Evolutionary conservation across 2,329 filamentous ascomycete species (phyloP), one percentile per base, ranked within the genome.

Genomic region (Exserohilum rostratum): DNA sequence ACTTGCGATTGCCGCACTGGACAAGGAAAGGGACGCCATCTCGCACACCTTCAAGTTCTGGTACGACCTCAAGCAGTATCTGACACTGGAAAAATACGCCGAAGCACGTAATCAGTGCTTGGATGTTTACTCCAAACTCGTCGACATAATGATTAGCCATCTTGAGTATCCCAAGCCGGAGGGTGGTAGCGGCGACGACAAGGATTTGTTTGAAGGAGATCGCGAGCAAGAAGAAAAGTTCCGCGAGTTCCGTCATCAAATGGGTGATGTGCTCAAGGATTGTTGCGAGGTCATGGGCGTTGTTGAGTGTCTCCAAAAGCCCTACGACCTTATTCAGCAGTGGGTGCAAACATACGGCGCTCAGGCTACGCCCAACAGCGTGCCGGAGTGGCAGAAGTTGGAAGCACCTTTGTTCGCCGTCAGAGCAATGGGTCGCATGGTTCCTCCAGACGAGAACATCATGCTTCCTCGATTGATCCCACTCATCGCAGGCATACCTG

Each of bases 251-350:
- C 85, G 95, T 62, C 95, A 99, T 73, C 87, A 91, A 48, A 98
- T 99, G 91, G 95, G 95, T 31, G 96, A 99, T 72, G 96, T 96
- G 0, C 83, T 99, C 45, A 99, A 99, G 77, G 95, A 99, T 70
- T 91, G 91, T 50, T 99, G 95, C 75, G 90, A 97, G 72, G 93
- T 99, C 35, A 92, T 99, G 79, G 93, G 93, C 9, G 90, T 96
- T 10, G 89, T 91, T 0, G 90, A 96, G 59, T 98, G 95, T 67
- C 82, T 99, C 42, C 87, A 86, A 62, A 99, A 99, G 76, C 90
- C 96, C 6, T 91, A 96, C 62, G 81, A 89, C 15, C 82, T 91
- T 54, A 96, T 99, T 64, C 89, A 96, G 74, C 71, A 87, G 27
- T 99, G 96, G 93, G 93, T 93, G 73, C 85, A 86, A 54, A 88